Evolutionary conservation across 2,329 filamentous ascomycete species (phyloP).

Genomic region (Apiospora rasikravindrae): DNA sequence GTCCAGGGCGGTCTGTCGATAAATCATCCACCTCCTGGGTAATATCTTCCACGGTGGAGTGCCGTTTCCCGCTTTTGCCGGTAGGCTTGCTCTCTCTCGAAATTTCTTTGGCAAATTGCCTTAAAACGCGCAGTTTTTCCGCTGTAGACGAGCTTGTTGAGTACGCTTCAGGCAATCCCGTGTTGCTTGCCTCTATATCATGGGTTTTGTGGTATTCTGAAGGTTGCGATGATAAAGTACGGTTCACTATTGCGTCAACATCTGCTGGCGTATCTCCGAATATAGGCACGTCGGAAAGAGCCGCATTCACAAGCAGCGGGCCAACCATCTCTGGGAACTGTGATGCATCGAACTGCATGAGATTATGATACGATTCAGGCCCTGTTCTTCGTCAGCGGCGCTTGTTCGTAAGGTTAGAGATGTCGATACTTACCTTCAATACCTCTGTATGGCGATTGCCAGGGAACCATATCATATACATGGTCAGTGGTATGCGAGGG

Average conservation of each 20-base stretch:
- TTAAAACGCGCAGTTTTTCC: conserved; percentile 54
- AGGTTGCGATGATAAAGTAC: conserved; percentile 44
- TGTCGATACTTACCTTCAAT: conserved; percentile 50
- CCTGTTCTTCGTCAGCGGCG: conserved; percentile 45
- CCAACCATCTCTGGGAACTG: conserved; percentile 60
- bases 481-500: conserved; percentile 63
- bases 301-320: conserved; percentile 58
- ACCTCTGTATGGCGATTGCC: conserved; percentile 64
- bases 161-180: conserved; percentile 48
- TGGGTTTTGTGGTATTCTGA: conserved; percentile 42
- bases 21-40: conserved; percentile 43
- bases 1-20: conserved; percentile 42
- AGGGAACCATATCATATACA: conserved; percentile 64
- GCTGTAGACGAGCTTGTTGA: conserved; percentile 48
- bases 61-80: conserved; percentile 26
- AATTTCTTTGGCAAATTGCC: conserved; percentile 41
- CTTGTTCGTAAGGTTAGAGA: conserved; percentile 13
- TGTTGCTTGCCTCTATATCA: conserved; percentile 43
- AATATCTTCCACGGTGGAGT: conserved; percentile 30
- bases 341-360: conserved; percentile 64
- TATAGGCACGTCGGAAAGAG: conserved; percentile 58
- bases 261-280: conserved; percentile 59
- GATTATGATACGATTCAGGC: conserved; percentile 55
- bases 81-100: conserved; percentile 25
- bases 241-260: conserved; percentile 48